Conservation (phyloP, 2,329 filamentous ascomycete genomes). For the Reticulascus tulasneorum region DNA sequence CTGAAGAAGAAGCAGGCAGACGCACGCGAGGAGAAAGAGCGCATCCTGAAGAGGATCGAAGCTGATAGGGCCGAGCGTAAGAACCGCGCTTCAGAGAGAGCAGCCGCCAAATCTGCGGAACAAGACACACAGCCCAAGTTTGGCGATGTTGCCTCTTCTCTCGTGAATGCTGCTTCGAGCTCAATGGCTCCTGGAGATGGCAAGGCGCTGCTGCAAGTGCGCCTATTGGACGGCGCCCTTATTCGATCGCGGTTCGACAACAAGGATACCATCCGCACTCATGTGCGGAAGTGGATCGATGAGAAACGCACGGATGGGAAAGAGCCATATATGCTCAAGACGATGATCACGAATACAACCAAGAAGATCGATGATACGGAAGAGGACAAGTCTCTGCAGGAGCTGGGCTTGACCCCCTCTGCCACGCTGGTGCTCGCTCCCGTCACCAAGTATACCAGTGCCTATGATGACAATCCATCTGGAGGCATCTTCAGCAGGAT, state of each 20-base stretch:
- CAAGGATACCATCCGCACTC: slow-evolving; percentile 55
- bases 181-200: slow-evolving; percentile 23
- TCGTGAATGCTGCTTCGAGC: slow-evolving; percentile 27
- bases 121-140: slow-evolving; percentile 21
- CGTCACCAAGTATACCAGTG: slow-evolving; percentile 44
- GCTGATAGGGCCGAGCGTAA: slow-evolving; percentile 69
- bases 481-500: slow-evolving; percentile 6
- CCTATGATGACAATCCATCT: slow-evolving; percentile 30
- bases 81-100: slow-evolving; percentile 47
- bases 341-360: slow-evolving; percentile 74
- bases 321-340: slow-evolving; percentile 75
- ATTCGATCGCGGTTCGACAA: slow-evolving; percentile 66
- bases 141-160: slow-evolving; percentile 23
- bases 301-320: slow-evolving; percentile 51
- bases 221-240: slow-evolving; percentile 79
- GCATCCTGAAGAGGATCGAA: slow-evolving; percentile 72
- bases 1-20: slow-evolving; percentile 63
- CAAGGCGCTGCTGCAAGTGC: slow-evolving; percentile 63
- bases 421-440: slow-evolving; percentile 81
- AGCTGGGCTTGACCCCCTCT: slow-evolving; percentile 71
- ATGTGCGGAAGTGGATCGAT: slow-evolving; percentile 78
- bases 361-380: slow-evolving; percentile 70
- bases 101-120: slow-evolving; percentile 30
- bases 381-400: slow-evolving; percentile 63
- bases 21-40: slow-evolving; percentile 62